Percentiles rank a stretch among this genome's conserved stretches.
phyloP scores from a whole-genome alignment of 2,329 filamentous ascomycete species.

The Fusarium bactridioides region DNA sequence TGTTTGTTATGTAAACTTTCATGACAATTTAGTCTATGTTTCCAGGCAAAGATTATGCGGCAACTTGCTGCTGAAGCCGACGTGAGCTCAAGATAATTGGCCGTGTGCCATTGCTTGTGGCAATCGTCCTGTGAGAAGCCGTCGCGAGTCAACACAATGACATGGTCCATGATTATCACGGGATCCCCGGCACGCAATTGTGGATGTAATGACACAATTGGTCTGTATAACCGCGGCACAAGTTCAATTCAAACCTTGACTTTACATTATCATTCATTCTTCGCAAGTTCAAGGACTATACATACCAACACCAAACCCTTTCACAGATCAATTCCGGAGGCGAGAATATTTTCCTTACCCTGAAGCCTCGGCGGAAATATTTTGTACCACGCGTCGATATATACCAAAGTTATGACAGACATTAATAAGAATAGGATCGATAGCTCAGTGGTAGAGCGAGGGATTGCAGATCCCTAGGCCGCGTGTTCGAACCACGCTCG shows the following conservation, averaged over 20 bases:
- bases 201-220: neutral
- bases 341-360: neutral
- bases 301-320: neutral
- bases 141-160: conserved; percentile 1
- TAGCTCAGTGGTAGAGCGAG: conserved; percentile 37
- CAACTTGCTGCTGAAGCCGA: neutral
- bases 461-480: conserved; percentile 36
- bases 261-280: neutral
- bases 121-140: neutral
- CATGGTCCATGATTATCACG: neutral
- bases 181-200: conserved; percentile 9
- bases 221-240: neutral
- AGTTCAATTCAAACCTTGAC: too few species aligned
- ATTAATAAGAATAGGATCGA: conserved; percentile 14
- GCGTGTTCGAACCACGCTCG: conserved; percentile 37
- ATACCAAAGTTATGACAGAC: fast-evolving
- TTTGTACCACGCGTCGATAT: fast-evolving
- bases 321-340: too few species aligned
- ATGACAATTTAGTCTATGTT: neutral
- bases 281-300: neutral
- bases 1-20: neutral
- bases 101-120: neutral
- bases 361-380: neutral
- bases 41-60: too few species aligned
- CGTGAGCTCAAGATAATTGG: neutral